phyloP scores from a whole-genome alignment of 2,329 filamentous ascomycete species.

The Macroventuria anomochaeta region DNA sequence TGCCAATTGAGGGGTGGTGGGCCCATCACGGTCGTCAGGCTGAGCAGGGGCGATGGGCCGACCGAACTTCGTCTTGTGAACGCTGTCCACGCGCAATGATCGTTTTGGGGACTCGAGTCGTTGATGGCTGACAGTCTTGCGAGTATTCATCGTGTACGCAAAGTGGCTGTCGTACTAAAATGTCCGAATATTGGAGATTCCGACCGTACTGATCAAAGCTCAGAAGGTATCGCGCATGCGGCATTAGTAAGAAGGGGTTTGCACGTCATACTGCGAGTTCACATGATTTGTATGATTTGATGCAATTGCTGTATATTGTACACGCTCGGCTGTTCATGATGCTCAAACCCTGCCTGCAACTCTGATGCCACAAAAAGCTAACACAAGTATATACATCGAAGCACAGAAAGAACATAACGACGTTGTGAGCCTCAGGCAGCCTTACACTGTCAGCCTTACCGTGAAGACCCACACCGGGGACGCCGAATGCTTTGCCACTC shows the following conservation, averaged over 20 bases:
- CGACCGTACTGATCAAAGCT: no score
- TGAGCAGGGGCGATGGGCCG: neutral
- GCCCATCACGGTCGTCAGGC: neutral
- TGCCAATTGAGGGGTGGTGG: constrained; percentile 14
- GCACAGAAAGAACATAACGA: neutral
- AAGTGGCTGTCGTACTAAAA: no score
- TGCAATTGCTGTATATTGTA: constrained; percentile 2
- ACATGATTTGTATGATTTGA: no score
- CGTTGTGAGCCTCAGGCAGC: constrained; percentile 6
- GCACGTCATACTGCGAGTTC: no score
- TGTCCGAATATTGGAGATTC: no score
- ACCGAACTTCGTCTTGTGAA: neutral
- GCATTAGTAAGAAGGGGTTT: no score
- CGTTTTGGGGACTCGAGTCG: no score
- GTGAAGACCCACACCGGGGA: constrained; percentile 10
- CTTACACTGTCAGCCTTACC: neutral
- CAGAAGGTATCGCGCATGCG: no score
- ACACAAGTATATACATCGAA: neutral
- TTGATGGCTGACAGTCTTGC: no score
- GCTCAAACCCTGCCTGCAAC: neutral
- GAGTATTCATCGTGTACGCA: no score
- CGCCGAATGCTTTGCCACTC: constrained; percentile 25
- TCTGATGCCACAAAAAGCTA: neutral
- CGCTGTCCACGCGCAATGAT: no score
- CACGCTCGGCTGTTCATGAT: neutral